Evolutionary conservation across 2,329 filamentous ascomycete species (phyloP).

Genomic region (Apiospora malaysiana): DNA sequence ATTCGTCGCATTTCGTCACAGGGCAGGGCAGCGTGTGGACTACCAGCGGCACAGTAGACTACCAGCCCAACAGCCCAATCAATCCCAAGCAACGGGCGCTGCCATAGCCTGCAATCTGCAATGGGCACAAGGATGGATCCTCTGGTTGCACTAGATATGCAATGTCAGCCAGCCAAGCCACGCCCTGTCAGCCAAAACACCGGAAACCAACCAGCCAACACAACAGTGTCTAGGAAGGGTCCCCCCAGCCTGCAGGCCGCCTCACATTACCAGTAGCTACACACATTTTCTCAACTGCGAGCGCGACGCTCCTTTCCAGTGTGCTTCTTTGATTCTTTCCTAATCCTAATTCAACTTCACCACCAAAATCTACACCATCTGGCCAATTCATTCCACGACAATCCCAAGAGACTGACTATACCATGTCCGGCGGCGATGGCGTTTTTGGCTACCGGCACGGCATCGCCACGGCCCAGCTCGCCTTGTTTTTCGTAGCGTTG

Average conservation of each 20-base stretch:
- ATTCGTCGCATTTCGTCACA: too few relatives aligned
- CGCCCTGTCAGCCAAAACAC: neutral
- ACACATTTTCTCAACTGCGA: neutral
- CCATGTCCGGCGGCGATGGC: neutral
- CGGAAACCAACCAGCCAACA: neutral
- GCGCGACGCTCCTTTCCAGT: neutral
- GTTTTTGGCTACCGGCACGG: constrained; percentile 1
- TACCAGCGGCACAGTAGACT: too few relatives aligned
- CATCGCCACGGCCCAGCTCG: neutral
- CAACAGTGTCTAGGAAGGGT: neutral
- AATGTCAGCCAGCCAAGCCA: neutral
- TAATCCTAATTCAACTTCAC: neutral
- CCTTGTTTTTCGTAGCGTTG: neutral
- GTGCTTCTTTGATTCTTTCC: neutral
- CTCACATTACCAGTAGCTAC: neutral
- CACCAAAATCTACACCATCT: too few relatives aligned
- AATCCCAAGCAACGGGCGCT: too few relatives aligned
- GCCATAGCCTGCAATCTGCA: too few relatives aligned
- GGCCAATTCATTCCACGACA: neutral
- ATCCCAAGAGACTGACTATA: neutral
- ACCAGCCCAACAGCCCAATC: too few relatives aligned
- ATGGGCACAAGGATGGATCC: too few relatives aligned
- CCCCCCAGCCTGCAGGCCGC: neutral
- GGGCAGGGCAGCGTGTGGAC: too few relatives aligned
- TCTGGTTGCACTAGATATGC: neutral